Base-by-base conservation (phyloP, 139 green algal genomes). In the Mesotaenium endlicherianum region DNA sequence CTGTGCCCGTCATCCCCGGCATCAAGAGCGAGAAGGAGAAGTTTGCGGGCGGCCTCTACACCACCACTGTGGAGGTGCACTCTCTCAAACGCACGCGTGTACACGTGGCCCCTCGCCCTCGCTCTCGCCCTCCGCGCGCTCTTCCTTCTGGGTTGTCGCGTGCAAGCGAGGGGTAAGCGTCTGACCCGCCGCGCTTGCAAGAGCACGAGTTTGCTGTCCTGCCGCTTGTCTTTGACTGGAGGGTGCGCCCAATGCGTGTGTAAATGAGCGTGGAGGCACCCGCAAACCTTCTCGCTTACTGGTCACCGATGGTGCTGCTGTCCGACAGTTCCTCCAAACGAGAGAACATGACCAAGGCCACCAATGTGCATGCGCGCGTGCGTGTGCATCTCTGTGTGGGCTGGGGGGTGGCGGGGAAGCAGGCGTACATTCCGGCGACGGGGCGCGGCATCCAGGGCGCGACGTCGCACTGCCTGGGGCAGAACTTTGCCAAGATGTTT, bases 11-110 rank as follows among this genome's bases (percentile, higher is more conserved):
- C 0, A 93, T 91, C 58, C 89, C 93, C 90, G 96, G 96, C 44
- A 84, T 83, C 34, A 99, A 99, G 91, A 93, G 82, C 75, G 91
- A 93, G 60, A 96, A 96, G 90, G 96, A 99, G 89, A 97, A 99
- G 92, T 99, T 99, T 89, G 96, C 96, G 34, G 96, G 96, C 30
- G 94, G 94, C 3, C 88, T 96, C 81, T 98, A 95, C 92, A 98
- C 96, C 34, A 80, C 71, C 34, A 80, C 71, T 80, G 71, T 80
- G 8, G 71, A 80, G 71, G 71, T 80, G 20, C 26, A 36, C 71
- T 6, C 67, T 75, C 1, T 75, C 53, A 34, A 34, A 20, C 26
- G 26, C 20, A 64, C 53, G 20, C 53, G 20, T 64, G 26, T 26
- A 20, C 53, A 34, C 53, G 53, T 64, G 20, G 20, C 67, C n/a